Evolutionary conservation across 2,329 filamentous ascomycete species (phyloP).

Genomic region (Xylogone sp.): DNA sequence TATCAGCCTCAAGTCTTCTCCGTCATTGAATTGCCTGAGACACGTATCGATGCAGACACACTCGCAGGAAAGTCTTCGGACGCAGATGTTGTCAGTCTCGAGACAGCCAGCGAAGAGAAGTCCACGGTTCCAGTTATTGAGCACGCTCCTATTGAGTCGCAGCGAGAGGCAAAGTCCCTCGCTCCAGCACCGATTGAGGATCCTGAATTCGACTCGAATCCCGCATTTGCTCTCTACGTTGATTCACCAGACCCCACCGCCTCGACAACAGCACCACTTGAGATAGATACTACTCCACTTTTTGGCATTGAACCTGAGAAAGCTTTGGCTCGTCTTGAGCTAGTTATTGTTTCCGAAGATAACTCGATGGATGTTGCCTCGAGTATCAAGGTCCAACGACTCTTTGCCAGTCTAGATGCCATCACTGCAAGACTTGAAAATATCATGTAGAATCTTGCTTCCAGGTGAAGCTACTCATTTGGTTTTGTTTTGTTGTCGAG

Average conservation of each 20-base stretch:
- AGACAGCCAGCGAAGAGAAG: constrained; percentile 37
- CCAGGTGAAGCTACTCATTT: background rate
- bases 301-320: constrained; percentile 62
- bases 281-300: constrained; percentile 41
- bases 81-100: constrained; percentile 39
- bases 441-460: background rate
- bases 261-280: constrained; percentile 21
- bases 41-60: constrained; percentile 51
- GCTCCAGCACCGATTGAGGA: constrained; percentile 34
- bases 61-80: constrained; percentile 70
- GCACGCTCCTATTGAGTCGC: constrained; percentile 26
- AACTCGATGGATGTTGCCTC: constrained; percentile 27
- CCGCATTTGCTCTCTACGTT: constrained; percentile 58
- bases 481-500: background rate
- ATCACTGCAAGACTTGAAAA: constrained; percentile 19
- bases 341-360: constrained; percentile 56
- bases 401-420: constrained; percentile 22
- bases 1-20: constrained; percentile 72
- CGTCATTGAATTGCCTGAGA: constrained; percentile 59
- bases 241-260: constrained; percentile 28
- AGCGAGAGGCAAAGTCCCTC: constrained; percentile 14
- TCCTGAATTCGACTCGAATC: constrained; percentile 59
- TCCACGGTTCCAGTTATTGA: constrained; percentile 45
- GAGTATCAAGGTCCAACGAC: constrained; percentile 13
- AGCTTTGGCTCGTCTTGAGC: constrained; percentile 55